These are phyloP conservation scores for Trichoderma guizhouense DNA, from an alignment of 2,329 filamentous ascomycete species.

Conservation along the genomic window DNA sequence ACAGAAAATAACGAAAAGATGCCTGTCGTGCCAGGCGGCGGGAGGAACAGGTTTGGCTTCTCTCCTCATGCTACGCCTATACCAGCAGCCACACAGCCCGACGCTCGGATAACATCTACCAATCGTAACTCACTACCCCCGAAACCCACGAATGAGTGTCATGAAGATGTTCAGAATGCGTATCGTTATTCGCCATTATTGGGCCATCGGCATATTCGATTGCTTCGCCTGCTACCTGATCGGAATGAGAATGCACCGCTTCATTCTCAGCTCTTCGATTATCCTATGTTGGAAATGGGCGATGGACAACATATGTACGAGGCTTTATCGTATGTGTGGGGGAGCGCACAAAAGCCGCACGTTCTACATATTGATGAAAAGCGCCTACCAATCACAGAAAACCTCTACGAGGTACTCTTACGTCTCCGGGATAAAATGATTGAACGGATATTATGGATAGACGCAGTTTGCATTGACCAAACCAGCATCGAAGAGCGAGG, in stretches of 20 bases:
- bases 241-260: neutral
- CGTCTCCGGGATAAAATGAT: neutral
- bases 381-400: constrained; percentile 2
- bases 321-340: constrained; percentile 16
- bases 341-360: neutral
- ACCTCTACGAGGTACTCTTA: constrained; percentile 1
- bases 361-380: neutral
- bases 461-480: constrained; percentile 17
- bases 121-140: neutral
- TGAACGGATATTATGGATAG: constrained; percentile 16
- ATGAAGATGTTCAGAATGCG: neutral
- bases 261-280: constrained; percentile 5
- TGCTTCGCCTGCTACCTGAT: constrained; percentile 1
- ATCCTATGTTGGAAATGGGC: neutral
- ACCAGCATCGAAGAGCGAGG: neutral
- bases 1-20: neutral
- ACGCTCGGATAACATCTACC: neutral
- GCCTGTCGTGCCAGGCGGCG: neutral
- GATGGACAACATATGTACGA: constrained; percentile 5
- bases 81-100: neutral
- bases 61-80: neutral
- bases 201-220: neutral
- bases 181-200: neutral
- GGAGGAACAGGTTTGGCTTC: neutral
- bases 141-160: neutral